These are phyloP conservation scores for Colletotrichum sp. DNA, from an alignment of 2,329 filamentous ascomycete genomes.

Conservation along the genomic window DNA sequence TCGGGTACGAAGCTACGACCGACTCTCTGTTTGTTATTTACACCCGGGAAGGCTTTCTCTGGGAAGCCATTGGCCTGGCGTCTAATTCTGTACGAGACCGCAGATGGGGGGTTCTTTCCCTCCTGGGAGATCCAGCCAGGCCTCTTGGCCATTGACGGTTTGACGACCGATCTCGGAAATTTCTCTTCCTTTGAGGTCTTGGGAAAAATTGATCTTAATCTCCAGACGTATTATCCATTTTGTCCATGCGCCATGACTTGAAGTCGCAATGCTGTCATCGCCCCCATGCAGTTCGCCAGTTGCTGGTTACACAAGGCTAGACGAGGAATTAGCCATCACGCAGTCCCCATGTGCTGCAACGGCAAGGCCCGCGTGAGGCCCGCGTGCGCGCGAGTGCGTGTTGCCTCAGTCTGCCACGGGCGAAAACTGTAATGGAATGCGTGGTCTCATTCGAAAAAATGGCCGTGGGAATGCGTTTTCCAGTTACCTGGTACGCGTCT, in stretches of 20 bases:
- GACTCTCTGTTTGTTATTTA: background rate
- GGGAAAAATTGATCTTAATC: background rate
- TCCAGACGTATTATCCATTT: background rate
- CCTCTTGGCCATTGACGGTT: background rate
- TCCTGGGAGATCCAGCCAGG: background rate
- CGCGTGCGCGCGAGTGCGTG: background rate
- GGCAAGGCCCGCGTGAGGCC: background rate
- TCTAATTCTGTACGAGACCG: background rate
- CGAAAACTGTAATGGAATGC: background rate
- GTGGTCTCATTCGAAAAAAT: background rate
- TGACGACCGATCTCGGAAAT: background rate
- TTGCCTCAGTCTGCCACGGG: background rate
- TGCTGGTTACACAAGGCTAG: background rate
- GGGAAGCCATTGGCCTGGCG: background rate
- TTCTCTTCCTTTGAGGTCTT: background rate
- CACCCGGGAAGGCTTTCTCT: background rate
- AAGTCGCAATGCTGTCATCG: background rate
- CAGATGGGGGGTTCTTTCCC: background rate
- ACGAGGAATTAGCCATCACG: background rate
- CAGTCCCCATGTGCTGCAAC: background rate
- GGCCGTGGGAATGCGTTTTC: background rate
- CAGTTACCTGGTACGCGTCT: background rate
- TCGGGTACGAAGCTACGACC: constrained; percentile 2
- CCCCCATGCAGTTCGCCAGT: background rate
- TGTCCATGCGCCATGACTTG: background rate